Evolutionary conservation across 2,329 filamentous ascomycete species (phyloP).

Genomic region (Fusarium verrucosum): DNA sequence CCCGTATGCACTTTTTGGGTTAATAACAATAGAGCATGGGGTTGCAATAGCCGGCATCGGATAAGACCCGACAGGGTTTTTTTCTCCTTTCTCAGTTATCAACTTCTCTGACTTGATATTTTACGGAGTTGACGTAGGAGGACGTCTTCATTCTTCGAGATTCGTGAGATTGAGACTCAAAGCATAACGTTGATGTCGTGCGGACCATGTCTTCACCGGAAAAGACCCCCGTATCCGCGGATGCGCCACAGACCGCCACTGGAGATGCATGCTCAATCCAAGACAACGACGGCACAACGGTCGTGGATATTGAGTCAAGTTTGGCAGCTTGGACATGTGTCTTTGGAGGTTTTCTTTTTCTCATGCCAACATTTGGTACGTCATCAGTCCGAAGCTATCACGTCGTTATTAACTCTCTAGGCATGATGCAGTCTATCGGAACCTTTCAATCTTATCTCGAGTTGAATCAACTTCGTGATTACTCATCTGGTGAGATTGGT

Average conservation of each 20-base stretch:
- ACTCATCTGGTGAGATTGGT: conserved; percentile 7
- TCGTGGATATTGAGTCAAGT: conserved; percentile 7
- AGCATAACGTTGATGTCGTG: no score
- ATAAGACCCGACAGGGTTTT: neutral
- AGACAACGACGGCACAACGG: neutral
- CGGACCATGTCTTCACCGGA: neutral
- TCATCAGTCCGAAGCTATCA: no score
- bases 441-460: conserved; percentile 16
- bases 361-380: conserved; percentile 9
- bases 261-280: neutral
- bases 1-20: neutral
- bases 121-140: no score
- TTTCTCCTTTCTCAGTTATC: no score
- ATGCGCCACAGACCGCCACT: neutral
- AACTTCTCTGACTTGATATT: rapidly evolving
- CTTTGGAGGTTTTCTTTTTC: conserved; percentile 4
- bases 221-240: neutral
- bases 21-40: neutral
- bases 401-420: neutral
- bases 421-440: conserved; percentile 21
- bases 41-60: conserved; percentile 17
- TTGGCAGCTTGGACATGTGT: conserved; percentile 10
- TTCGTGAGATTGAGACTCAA: rapidly evolving
- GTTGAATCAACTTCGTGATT: conserved; percentile 10
- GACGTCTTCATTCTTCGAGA: rapidly evolving